Evolutionary conservation across 1,139 yeast species (phyloP), one percentile per base, ranked within the genome.

Genomic region (Nadsonia starkeyi-henricii): DNA sequence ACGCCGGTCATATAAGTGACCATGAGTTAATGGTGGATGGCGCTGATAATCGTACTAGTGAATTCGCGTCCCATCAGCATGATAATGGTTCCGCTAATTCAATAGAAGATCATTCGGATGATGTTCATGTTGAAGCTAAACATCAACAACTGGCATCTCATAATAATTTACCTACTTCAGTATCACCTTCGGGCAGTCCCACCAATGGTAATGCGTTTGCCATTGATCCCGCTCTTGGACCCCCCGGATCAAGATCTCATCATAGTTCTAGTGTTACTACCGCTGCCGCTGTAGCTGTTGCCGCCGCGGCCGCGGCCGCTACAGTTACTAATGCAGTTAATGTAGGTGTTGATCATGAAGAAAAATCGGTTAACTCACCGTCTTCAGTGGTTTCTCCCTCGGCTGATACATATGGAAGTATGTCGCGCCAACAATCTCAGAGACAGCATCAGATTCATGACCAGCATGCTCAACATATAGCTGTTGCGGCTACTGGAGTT

Each of bases 181-280:
- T 15, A 33, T 33, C 39, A 33, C 39, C 39, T 9, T 33, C 39
- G 12, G 15, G 17, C 17, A 15, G 12, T 33, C 17, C 20, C 41
- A 46, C 18, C 45, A 33, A 15, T 33, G 39, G 15, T 33, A 33
- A 33, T 33, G 53, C 47, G 20, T 52, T 47, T 47, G 52, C 53
- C n/a, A 52, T 52, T 42, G 54, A 52, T 43, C 54, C 54, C 18
- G 49, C 51, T 13, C 37, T 52, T 26, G 51, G 52, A 17, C 39
- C 39, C 12, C 39, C 39, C 17, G 39, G 39, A 4, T 33, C 43
- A 15, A 43, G 23, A 19, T 15, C 46, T 33, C 26, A 26, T 18
- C 45, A n/a, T 20, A 26, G 15, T 26, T 30, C 45, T 7, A 30
- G 17, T 20, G 37, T 20, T n/a, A 43, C 41, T 4, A n/a, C 37